Base-by-base conservation (phyloP, 805 yeast species). In the Hanseniaspora thailandica region DNA sequence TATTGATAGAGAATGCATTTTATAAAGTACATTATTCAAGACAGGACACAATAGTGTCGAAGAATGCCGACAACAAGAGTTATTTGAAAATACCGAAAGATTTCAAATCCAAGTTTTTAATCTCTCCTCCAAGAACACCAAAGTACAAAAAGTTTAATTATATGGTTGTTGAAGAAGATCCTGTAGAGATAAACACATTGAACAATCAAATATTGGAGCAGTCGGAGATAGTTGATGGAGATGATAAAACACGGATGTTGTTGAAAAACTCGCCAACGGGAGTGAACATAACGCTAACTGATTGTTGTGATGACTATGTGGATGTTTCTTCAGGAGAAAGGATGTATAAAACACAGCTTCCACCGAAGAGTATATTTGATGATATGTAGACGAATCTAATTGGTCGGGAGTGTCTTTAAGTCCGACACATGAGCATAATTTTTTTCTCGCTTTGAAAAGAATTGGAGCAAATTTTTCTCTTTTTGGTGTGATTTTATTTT, bases 281-380 rank as follows among this genome's bases (percentile, higher is more conserved):
- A 6, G 30, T 49, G 9, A 34, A 26, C 25, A 49, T 49, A 23
- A 49, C 53, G 3, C 5, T 49, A n/a, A 49, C 53, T 4, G 47
- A 47, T 23, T 47, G 45, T n/a, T 25, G 45, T 31, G 52, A 38
- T 3, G 38, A 30, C 4, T 13, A 23, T 4, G 7, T 5, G 5
- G 17, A 22, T n/a, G 45, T 4, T 28, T 12, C 1, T 8, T 10
- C 23, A 1, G 30, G 23, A 7, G 4, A 33, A 12, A 22, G 13
- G 15, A 3, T 17, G 3, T 44, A 13, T 10, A 49, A 49, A 22
- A 19, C 53, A 9, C 10, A 7, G 10, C 6, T 67, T 30, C 75
- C 75, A 9, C 71, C 73, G 23, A 61, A 56, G 39, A 69, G 73
- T 5, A 62, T 68, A 3, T 71, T 71, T 56, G 71, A 67, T 55